Percentiles rank a stretch among this genome's conserved stretches.
Evolutionary conservation across 306 rosid species (phyloP).

Genomic region (Prunus dulcis): DNA sequence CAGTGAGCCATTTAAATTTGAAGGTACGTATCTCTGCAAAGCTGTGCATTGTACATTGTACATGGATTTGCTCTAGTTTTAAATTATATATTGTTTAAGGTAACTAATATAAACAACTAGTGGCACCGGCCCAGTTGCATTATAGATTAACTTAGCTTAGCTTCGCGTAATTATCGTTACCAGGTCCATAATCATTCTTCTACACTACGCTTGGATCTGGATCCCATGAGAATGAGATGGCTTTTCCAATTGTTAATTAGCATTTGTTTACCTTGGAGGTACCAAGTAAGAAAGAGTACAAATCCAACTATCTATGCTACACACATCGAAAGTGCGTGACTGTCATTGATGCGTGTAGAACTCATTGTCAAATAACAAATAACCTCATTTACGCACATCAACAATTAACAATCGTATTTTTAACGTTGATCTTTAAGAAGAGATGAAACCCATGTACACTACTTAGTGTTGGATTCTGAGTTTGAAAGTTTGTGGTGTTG

Average conservation of each 20-base stretch:
- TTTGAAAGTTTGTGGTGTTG: neutral
- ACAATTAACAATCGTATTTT: too few relatives aligned
- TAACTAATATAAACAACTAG: neutral
- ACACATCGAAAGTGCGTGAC: too few relatives aligned
- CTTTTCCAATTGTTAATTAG: neutral
- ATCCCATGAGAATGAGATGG: neutral
- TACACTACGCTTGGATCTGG: neutral
- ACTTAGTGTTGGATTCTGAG: neutral
- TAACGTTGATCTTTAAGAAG: too few relatives aligned
- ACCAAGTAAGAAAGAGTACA: too few relatives aligned
- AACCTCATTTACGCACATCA: too few relatives aligned
- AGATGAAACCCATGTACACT: too few relatives aligned
- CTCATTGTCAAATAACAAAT: too few relatives aligned
- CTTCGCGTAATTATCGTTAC: neutral
- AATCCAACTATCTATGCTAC: neutral
- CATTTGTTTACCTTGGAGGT: too few relatives aligned
- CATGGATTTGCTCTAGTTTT: neutral
- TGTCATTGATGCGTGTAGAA: neutral
- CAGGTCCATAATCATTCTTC: neutral
- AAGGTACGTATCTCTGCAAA: too few relatives aligned
- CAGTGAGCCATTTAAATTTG: neutral
- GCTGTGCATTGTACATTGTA: neutral
- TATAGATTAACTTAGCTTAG: neutral
- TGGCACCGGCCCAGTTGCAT: neutral
- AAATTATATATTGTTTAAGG: neutral